Base-by-base conservation (phyloP, 1,139 yeast genomes). In the Hyphopichia khmerensis region DNA sequence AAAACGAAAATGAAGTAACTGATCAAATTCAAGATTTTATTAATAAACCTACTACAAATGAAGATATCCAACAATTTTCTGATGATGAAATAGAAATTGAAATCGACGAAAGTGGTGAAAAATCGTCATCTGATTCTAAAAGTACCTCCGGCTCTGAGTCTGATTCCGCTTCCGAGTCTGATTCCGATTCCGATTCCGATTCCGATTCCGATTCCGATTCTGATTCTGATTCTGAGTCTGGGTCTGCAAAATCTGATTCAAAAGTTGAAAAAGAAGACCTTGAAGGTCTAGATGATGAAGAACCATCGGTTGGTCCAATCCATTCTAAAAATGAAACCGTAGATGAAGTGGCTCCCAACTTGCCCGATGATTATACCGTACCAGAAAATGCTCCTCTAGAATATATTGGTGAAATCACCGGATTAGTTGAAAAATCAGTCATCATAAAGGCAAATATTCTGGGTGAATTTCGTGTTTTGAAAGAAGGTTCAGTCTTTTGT, bases 401-500 rank as follows among this genome's bases (percentile, higher is more conserved):
- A 50, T 75, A 72, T 30, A 74, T 91, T 15, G 99, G 99, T 2
- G 70, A 67, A n/a, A 69, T 93, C 7, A 72, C 77, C 10, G 83
- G 84, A 0, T 68, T 86, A 7, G 90, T 89, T 2, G 96, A 87
- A 36, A 75, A 74, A 43, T 83, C 87, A 42, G 76, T 88, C 3
- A 77, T 95, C 11, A 72, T 95, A 30, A 80, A 81, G 50, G 95
- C 96, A 0, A 65, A 69, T n/a, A 65, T 77, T 1, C 87, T 97
- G 1, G 98, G 96, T 3, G 97, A 93, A 54, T 87, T 84, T 57
- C 69, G 93, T 36, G 86, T 91, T 0, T 69, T 95, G 33, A 87
- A 84, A 49, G 96, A 90, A 44, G 86, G 84, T 23, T 84, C 97
- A 0, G 72, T 91, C 0, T 72, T 93, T 15, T 89, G 96, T 58